phyloP scores from a whole-genome alignment of 371 early-diverging fungal species.

The Mucor circinelloides region DNA sequence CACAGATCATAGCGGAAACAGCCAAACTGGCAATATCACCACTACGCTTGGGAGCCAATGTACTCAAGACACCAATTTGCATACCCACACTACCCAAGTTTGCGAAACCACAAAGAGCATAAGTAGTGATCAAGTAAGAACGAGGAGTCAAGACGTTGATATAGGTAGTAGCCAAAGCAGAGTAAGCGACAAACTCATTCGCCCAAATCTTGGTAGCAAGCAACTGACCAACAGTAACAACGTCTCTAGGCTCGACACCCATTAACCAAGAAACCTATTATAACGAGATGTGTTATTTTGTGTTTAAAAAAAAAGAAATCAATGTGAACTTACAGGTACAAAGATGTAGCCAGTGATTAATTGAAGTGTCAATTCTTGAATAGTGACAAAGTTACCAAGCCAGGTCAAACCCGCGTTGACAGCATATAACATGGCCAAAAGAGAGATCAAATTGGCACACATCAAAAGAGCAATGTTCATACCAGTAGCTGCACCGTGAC shows the following conservation, averaged over 20 bases:
- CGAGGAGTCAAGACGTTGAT: slow-evolving; percentile 41
- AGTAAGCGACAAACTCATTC: slow-evolving; percentile 92
- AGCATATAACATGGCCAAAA: slow-evolving; percentile 73
- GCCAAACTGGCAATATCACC: slow-evolving; percentile 78
- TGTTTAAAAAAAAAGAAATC: neutral
- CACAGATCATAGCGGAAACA: slow-evolving; percentile 80
- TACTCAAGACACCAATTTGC: slow-evolving; percentile 80
- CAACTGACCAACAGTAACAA: slow-evolving; percentile 69
- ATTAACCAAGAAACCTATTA: slow-evolving; percentile 75
- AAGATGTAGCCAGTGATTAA: slow-evolving; percentile 78
- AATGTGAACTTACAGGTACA: slow-evolving; percentile 53
- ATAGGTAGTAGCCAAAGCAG: slow-evolving; percentile 39
- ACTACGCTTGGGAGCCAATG: slow-evolving; percentile 81
- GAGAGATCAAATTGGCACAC: slow-evolving; percentile 72
- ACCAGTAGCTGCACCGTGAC: slow-evolving; percentile 86
- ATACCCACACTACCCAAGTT: slow-evolving; percentile 89
- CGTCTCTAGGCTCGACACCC: slow-evolving; percentile 70
- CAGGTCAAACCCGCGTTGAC: slow-evolving; percentile 74
- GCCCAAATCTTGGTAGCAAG: slow-evolving; percentile 87
- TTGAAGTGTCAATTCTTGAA: slow-evolving; percentile 64
- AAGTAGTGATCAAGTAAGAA: slow-evolving; percentile 62
- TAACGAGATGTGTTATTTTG: neutral
- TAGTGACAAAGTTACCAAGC: slow-evolving; percentile 72
- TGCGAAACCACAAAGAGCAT: slow-evolving; percentile 90
- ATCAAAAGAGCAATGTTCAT: slow-evolving; percentile 78